Evolutionary conservation across 164 flowering plant genomes (phyloP).

Genomic region (Aristolochia contorta): DNA sequence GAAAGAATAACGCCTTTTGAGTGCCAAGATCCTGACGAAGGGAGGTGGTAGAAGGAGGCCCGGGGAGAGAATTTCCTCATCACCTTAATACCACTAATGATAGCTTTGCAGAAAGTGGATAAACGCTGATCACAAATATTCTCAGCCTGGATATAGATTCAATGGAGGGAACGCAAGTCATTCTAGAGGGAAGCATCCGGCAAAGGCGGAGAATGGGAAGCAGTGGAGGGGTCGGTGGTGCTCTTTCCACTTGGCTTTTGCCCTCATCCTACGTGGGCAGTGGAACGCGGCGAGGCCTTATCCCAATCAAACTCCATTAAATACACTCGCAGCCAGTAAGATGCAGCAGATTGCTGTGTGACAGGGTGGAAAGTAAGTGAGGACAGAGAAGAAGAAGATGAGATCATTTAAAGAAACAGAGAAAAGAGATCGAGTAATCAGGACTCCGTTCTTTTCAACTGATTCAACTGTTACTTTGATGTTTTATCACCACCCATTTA

Average conservation of each 20-base stretch:
- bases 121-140: slow-evolving; percentile 6
- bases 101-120: slow-evolving; percentile 16
- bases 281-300: no score
- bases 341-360: no score
- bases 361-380: no score
- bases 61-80: not conserved
- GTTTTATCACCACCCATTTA: no score
- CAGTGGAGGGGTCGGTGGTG: slow-evolving; percentile 11
- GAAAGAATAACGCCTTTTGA: not conserved
- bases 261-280: no score
- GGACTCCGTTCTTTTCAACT: no score
- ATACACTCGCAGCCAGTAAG: not conserved
- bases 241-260: slow-evolving; percentile 9
- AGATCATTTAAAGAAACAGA: no score
- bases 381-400: no score
- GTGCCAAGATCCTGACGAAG: not conserved
- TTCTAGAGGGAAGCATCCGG: slow-evolving; percentile 4
- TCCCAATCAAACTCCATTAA: no score
- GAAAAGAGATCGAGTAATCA: no score
- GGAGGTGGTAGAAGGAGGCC: not conserved
- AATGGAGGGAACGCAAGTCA: not conserved
- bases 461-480: no score
- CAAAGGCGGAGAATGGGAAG: not conserved
- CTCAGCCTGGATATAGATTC: slow-evolving; percentile 3
- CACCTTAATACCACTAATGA: slow-evolving; percentile 12